A percentile compares a stretch with the other conserved stretches of the same genome.
phyloP scores from a whole-genome alignment of 2,329 filamentous ascomycete species.

The Podosphaera fusca region DNA sequence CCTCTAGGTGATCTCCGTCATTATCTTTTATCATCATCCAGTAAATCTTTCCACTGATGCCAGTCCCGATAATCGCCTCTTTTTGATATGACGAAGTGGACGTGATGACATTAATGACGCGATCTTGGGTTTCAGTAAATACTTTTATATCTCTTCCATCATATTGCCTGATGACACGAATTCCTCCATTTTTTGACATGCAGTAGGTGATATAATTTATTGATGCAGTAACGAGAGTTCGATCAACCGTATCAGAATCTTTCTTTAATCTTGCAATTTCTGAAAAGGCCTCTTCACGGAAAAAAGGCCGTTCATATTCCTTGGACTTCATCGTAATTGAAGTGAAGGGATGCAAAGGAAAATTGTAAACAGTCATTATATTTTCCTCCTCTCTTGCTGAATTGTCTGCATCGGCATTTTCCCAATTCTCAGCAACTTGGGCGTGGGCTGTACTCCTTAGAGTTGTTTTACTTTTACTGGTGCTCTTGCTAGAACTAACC shows the following conservation, averaged over 20 bases:
- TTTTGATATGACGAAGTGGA: constrained; percentile 43
- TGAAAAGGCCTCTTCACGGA: constrained; percentile 64
- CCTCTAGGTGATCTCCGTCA: constrained; percentile 57
- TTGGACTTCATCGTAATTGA: constrained; percentile 52
- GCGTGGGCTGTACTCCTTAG: constrained; percentile 29
- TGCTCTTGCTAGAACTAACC: constrained; percentile 11
- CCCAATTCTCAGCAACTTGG: constrained; percentile 65
- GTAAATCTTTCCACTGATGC: constrained; percentile 89
- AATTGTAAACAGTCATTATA: constrained; percentile 69
- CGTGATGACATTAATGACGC: constrained; percentile 81
- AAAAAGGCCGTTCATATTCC: constrained; percentile 32
- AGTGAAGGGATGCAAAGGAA: constrained; percentile 91
- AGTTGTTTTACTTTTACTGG: neutral
- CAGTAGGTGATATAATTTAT: constrained; percentile 85
- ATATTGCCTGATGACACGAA: constrained; percentile 83
- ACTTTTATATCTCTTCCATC: constrained; percentile 80
- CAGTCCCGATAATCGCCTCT: constrained; percentile 76
- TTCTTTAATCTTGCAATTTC: constrained; percentile 91
- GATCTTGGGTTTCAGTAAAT: constrained; percentile 76
- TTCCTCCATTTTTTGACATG: constrained; percentile 76
- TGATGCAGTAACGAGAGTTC: constrained; percentile 74
- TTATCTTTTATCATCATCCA: constrained; percentile 65
- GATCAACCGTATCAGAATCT: constrained; percentile 91
- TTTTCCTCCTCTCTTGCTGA: constrained; percentile 34
- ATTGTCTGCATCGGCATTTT: constrained; percentile 57